Percentiles rank a stretch among this genome's conserved stretches.
Evolutionary conservation across 306 rosid genomes (phyloP).

Genomic region (Dryas alaskensis): DNA sequence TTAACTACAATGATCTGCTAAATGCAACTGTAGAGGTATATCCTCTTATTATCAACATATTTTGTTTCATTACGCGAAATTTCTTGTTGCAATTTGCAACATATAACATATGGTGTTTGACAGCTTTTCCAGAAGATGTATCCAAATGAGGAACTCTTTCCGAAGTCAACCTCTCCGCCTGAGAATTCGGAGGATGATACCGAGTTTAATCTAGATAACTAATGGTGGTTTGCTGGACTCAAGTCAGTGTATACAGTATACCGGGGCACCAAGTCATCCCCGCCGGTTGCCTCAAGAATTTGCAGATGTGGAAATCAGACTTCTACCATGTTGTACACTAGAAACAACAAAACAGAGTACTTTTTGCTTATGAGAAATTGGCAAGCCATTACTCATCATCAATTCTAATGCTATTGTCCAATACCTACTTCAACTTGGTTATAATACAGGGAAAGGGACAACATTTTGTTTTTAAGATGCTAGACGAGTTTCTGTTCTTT

Average conservation of each 20-base stretch:
- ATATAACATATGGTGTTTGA: conserved; percentile 1
- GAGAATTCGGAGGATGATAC: conserved; percentile 22
- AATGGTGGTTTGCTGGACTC: not conserved
- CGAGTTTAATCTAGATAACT: conserved; percentile 18
- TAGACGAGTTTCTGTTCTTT: too few species aligned
- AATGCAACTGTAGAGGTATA: conserved; percentile 55
- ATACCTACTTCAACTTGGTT: not conserved
- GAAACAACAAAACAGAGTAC: not conserved
- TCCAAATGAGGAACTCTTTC: conserved; percentile 40
- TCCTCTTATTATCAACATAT: not conserved
- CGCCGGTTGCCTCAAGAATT: not conserved
- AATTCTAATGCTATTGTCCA: not conserved
- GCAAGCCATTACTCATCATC: not conserved
- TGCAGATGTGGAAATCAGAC: conserved; percentile 7
- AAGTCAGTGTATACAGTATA: not conserved
- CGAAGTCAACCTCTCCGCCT: conserved; percentile 25
- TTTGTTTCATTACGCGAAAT: not conserved
- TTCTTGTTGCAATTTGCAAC: not conserved
- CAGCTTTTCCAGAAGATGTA: conserved; percentile 44
- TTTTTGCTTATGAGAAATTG: not conserved
- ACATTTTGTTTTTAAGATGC: not conserved
- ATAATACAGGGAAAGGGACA: not conserved
- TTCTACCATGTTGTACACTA: not conserved
- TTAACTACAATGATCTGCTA: conserved; percentile 56
- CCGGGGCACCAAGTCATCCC: not conserved